phyloP scores from a whole-genome alignment of 768 basidiomycete genomes.

The Lyophyllum decastes region DNA sequence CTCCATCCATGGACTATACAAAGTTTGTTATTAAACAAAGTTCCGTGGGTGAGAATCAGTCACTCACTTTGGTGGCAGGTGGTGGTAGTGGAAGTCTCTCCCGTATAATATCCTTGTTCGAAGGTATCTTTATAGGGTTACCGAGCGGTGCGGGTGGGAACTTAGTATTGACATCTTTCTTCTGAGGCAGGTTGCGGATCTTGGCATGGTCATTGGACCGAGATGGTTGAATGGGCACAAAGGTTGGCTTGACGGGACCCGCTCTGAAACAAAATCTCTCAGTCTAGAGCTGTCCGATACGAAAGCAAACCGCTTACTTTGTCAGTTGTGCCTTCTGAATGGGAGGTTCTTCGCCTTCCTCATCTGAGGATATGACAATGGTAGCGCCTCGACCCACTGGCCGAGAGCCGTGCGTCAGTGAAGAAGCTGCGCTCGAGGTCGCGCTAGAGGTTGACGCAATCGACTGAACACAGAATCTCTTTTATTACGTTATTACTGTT shows the following conservation, averaged over 20 bases:
- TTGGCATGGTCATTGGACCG: slow-evolving; percentile 5
- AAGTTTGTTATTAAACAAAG: background rate
- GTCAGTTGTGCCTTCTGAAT: slow-evolving; percentile 10
- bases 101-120: slow-evolving; percentile 27
- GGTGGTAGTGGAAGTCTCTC: background rate
- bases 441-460: slow-evolving; percentile 28
- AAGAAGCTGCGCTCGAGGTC: slow-evolving; percentile 22
- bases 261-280: background rate
- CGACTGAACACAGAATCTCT: slow-evolving; percentile 18
- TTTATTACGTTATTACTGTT: background rate
- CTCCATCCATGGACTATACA: slow-evolving; percentile 24
- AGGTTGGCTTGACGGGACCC: background rate
- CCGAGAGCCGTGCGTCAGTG: slow-evolving; percentile 8
- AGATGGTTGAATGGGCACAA: slow-evolving; percentile 6
- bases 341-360: slow-evolving; percentile 27
- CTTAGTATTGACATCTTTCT: slow-evolving; percentile 4
- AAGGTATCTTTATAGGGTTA: slow-evolving; percentile 35
- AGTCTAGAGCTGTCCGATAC: background rate
- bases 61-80: background rate
- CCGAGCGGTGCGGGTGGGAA: slow-evolving; percentile 16
- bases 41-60: slow-evolving; percentile 3
- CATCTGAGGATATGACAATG: slow-evolving; percentile 38
- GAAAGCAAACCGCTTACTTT: slow-evolving; percentile 4
- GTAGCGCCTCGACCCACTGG: slow-evolving; percentile 16
- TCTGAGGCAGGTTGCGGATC: slow-evolving; percentile 10